Evolutionary conservation across 2,329 filamentous ascomycete genomes (phyloP).

Genomic region (Colletotrichum neosansevieriae): DNA sequence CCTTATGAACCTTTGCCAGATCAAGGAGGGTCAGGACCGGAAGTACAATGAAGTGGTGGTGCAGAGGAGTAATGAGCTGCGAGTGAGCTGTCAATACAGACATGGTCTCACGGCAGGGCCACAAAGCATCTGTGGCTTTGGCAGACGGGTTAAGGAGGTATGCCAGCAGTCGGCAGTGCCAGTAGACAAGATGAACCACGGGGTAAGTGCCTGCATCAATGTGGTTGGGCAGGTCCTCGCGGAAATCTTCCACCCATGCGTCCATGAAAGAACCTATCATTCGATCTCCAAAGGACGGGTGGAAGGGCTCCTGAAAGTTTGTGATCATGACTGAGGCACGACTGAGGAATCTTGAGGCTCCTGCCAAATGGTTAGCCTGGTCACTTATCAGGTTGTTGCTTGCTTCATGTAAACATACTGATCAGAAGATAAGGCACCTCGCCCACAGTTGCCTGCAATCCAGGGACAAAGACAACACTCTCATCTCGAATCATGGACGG

Average conservation of each 20-base stretch:
- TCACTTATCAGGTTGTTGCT: too few relatives aligned
- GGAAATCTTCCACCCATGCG: conserved; percentile 73
- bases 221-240: conserved; percentile 71
- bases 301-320: conserved; percentile 33
- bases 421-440: conserved; percentile 73
- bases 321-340: conserved; percentile 54
- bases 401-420: conserved; percentile 61
- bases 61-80: conserved; percentile 71
- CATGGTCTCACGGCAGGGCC: conserved; percentile 69
- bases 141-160: conserved; percentile 70
- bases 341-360: conserved; percentile 68
- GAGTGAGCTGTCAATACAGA: conserved; percentile 68
- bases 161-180: conserved; percentile 75
- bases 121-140: conserved; percentile 68
- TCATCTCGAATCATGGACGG: conserved; percentile 73
- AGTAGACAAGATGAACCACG: conserved; percentile 75
- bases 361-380: conserved; percentile 48
- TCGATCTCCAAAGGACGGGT: conserved; percentile 27
- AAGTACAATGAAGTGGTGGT: conserved; percentile 74
- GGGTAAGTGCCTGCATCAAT: conserved; percentile 65
- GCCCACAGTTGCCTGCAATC: conserved; percentile 71
- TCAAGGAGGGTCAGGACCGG: conserved; percentile 71
- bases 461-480: conserved; percentile 69
- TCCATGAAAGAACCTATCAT: conserved; percentile 64
- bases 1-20: conserved; percentile 66